These are phyloP conservation scores for Russula vinacea DNA, from an alignment of 768 basidiomycete genomes.

Conservation along the genomic window DNA sequence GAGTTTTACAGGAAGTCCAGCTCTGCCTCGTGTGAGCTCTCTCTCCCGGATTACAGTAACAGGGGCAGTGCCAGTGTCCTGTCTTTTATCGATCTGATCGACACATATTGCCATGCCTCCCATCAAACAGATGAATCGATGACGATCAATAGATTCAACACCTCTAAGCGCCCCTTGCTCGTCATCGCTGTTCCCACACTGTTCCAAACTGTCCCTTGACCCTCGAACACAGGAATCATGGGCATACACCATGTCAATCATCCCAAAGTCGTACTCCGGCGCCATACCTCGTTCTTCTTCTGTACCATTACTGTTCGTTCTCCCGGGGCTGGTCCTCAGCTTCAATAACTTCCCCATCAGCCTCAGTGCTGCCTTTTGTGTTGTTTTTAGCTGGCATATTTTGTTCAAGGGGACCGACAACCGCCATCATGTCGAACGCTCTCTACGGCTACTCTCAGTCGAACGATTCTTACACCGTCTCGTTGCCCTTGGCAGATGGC, in stretches of 20 bases:
- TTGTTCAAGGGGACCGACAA: background rate
- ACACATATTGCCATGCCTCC: conserved; percentile 14
- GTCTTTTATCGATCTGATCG: background rate
- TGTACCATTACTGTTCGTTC: conserved; percentile 15
- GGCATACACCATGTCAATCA: background rate
- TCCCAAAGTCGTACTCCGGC: background rate
- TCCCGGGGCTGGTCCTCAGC: conserved; percentile 21
- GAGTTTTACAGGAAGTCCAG: no score
- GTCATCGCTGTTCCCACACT: background rate
- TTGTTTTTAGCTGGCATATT: background rate
- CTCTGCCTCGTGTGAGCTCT: no score
- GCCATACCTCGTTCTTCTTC: background rate
- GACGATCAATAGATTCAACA: background rate
- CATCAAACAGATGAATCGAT: conserved; percentile 19
- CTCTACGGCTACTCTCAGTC: background rate
- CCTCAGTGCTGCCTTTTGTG: background rate
- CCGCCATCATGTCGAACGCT: conserved; percentile 1
- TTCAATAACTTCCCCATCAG: conserved; percentile 1
- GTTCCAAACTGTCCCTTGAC: background rate
- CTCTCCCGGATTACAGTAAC: no score
- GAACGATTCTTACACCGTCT: background rate
- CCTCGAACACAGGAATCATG: background rate
- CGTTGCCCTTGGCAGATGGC: conserved; percentile 7
- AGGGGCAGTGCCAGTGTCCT: no score
- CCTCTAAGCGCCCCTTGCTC: no score